Conservation (phyloP, 352 stramenopile species). For the Phytophthora europaea region DNA sequence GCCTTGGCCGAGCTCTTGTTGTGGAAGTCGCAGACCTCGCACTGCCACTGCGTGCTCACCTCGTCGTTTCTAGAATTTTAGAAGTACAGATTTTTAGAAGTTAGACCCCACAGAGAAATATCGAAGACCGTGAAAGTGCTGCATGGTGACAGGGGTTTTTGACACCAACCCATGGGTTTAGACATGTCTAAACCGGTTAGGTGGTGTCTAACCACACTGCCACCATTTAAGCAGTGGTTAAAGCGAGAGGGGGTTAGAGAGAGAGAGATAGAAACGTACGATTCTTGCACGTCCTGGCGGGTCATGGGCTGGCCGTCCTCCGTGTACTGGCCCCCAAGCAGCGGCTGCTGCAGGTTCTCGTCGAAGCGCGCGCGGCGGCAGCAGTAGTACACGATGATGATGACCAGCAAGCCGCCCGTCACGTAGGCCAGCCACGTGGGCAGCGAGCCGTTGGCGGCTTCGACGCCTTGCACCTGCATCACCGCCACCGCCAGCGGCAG, state of each 20-base stretch:
- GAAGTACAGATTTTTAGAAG: neutral
- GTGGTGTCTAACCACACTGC: neutral
- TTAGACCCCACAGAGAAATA: neutral
- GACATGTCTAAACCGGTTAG: neutral
- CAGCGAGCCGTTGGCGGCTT: conserved; percentile 56
- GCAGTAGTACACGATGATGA: conserved; percentile 93
- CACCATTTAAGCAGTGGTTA: neutral
- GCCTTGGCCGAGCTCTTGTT: conserved; percentile 85
- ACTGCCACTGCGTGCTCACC: conserved; percentile 87
- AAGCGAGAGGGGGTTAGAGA: neutral
- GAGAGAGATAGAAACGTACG: conserved; percentile 9
- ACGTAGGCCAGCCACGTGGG: conserved; percentile 89
- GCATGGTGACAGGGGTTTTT: neutral
- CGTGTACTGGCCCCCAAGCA: conserved; percentile 88
- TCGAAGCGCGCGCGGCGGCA: conserved; percentile 88
- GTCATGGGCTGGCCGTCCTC: conserved; percentile 90
- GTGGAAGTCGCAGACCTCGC: conserved; percentile 90
- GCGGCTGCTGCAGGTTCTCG: conserved; percentile 87
- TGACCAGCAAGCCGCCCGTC: conserved; percentile 81
- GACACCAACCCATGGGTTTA: neutral
- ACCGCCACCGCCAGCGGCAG: conserved; percentile 50
- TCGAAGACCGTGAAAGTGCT: neutral
- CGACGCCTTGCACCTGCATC: conserved; percentile 29
- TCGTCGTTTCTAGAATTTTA: conserved; percentile 56
- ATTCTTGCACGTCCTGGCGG: conserved; percentile 87